A percentile compares a stretch with the other conserved stretches of the same genome.
phyloP scores from a whole-genome alignment of 345 rosid species.

The Psidium guajava region DNA sequence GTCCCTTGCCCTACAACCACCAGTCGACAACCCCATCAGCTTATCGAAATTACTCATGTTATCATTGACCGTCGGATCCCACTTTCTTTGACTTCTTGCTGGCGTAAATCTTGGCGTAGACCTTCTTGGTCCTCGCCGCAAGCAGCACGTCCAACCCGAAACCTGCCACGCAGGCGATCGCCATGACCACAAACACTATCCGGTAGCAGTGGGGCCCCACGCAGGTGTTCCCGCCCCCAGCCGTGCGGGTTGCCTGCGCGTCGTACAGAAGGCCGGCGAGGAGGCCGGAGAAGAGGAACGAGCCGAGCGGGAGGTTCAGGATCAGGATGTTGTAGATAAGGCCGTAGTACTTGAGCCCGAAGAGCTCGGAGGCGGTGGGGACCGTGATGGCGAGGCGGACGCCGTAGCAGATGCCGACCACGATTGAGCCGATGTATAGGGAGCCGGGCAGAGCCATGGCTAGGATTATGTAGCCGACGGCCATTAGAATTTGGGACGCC shows the following conservation, averaged over 20 bases:
- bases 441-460: conserved; percentile 77
- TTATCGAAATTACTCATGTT: neutral
- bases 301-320: conserved; percentile 90
- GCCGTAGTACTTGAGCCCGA: conserved; percentile 87
- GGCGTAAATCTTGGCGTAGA: conserved; percentile 43
- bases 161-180: conserved; percentile 49
- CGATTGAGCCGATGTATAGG: conserved; percentile 72
- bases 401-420: conserved; percentile 86
- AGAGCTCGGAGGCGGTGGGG: conserved; percentile 86
- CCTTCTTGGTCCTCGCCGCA: conserved; percentile 40
- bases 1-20: neutral
- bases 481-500: conserved; percentile 89
- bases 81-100: conserved; percentile 40
- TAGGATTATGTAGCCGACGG: conserved; percentile 68
- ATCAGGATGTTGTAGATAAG: conserved; percentile 73
- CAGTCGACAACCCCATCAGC: neutral
- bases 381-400: conserved; percentile 82
- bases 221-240: conserved; percentile 88
- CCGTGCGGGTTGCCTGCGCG: conserved; percentile 51
- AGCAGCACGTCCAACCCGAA: conserved; percentile 62
- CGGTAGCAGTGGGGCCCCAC: conserved; percentile 78
- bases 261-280: conserved; percentile 75
- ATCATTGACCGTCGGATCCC: neutral
- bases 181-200: conserved; percentile 66
- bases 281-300: conserved; percentile 83